A percentile compares a stretch with the other conserved stretches of the same genome.
Evolutionary conservation across 768 basidiomycete genomes (phyloP).

Genomic region (Boletus rubroflammeus): DNA sequence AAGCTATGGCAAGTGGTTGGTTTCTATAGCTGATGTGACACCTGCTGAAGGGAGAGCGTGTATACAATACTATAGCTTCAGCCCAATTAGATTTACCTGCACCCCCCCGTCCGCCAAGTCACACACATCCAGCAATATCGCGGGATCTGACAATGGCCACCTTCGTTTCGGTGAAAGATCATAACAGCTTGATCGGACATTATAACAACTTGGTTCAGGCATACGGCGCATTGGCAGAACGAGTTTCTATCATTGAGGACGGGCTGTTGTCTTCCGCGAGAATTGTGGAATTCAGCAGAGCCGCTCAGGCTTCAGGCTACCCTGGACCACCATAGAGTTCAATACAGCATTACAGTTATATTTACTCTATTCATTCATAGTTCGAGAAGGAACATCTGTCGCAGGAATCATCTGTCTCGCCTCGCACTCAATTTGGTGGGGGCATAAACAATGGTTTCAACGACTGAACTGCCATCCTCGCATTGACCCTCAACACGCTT

Average conservation of each 20-base stretch:
- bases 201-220: background rate
- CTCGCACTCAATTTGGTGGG: conserved; percentile 14
- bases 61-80: too few relatives aligned
- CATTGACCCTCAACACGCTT: conserved; percentile 24
- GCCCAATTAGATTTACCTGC: background rate
- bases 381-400: background rate
- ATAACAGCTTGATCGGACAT: too few relatives aligned
- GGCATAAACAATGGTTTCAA: conserved; percentile 25
- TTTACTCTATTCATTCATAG: background rate
- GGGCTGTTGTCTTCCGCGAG: background rate
- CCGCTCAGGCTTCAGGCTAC: background rate
- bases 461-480: conserved; percentile 26
- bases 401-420: background rate
- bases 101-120: too few relatives aligned
- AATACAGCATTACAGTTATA: background rate
- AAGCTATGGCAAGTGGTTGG: background rate
- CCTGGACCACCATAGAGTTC: background rate
- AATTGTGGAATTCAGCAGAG: background rate
- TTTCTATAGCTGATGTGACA: background rate
- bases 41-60: background rate
- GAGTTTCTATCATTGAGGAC: background rate
- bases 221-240: too few relatives aligned
- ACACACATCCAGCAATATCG: too few relatives aligned
- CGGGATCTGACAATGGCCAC: too few relatives aligned
- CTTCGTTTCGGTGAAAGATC: background rate